Evolutionary conservation across 2,329 filamentous ascomycete genomes (phyloP).

Genomic region (Hymenoscyphus linearis): DNA sequence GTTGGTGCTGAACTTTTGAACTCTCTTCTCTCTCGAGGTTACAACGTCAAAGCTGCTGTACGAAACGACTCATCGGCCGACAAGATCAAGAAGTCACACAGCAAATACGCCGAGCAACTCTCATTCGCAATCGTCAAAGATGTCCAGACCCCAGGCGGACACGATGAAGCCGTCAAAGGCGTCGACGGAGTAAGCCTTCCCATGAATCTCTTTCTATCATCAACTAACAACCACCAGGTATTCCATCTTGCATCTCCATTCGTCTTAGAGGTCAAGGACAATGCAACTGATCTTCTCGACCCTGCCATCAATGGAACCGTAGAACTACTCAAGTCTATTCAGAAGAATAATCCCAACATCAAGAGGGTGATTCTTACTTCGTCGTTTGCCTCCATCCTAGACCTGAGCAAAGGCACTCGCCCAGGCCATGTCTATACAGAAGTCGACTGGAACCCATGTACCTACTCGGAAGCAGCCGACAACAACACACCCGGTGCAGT

Average conservation of each 20-base stretch:
- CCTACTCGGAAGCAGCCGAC: slow-evolving; percentile 37
- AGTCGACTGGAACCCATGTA: slow-evolving; percentile 49
- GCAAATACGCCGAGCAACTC: slow-evolving; percentile 32
- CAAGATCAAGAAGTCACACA: slow-evolving; percentile 37
- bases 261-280: slow-evolving; percentile 29
- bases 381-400: slow-evolving; percentile 56
- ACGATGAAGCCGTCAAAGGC: slow-evolving; percentile 50
- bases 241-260: slow-evolving; percentile 63
- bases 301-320: slow-evolving; percentile 50
- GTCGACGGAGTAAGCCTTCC: slow-evolving; percentile 56
- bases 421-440: slow-evolving; percentile 46
- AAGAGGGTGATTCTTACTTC: slow-evolving; percentile 48
- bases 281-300: slow-evolving; percentile 39
- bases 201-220: neutral
- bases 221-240: slow-evolving; percentile 33
- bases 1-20: slow-evolving; percentile 47
- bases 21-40: slow-evolving; percentile 34
- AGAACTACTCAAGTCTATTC: slow-evolving; percentile 42
- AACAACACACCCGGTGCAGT: slow-evolving; percentile 10
- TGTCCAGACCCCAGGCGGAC: slow-evolving; percentile 63
- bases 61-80: slow-evolving; percentile 41
- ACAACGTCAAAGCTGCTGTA: slow-evolving; percentile 40
- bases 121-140: slow-evolving; percentile 57
- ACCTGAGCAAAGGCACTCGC: slow-evolving; percentile 45
- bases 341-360: slow-evolving; percentile 34